A percentile compares a stretch with the other conserved stretches of the same genome.
Conservation (phyloP, 2,329 filamentous ascomycete genomes). For the Arthrocladium fulminans region DNA sequence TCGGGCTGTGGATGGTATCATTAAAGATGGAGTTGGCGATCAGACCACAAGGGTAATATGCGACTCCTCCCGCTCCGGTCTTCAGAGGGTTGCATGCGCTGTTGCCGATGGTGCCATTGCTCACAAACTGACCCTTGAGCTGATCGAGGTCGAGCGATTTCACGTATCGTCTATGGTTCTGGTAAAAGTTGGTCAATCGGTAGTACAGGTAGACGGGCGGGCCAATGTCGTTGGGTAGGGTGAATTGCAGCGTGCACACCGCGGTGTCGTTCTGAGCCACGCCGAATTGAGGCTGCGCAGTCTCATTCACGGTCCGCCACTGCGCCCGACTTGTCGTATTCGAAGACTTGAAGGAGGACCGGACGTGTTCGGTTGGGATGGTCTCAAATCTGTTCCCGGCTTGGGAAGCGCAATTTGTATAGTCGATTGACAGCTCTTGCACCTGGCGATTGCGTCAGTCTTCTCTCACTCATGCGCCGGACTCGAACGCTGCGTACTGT, state of each 20-base stretch:
- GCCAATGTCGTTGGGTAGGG: conserved; percentile 66
- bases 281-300: conserved; percentile 21
- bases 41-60: conserved; percentile 89
- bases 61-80: conserved; percentile 45
- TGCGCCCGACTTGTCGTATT: conserved; percentile 30
- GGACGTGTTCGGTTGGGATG: conserved; percentile 53
- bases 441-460: conserved; percentile 48
- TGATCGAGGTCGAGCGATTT: conserved; percentile 78
- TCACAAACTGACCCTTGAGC: conserved; percentile 62
- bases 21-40: conserved; percentile 98
- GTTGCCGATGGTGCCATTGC: conserved; percentile 50
- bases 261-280: conserved; percentile 30
- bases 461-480: background rate
- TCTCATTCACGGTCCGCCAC: conserved; percentile 23
- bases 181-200: conserved; percentile 93
- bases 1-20: conserved; percentile 67
- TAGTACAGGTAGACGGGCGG: conserved; percentile 91
- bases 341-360: conserved; percentile 61
- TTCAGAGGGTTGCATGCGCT: conserved; percentile 70
- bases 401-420: conserved; percentile 61
- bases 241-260: conserved; percentile 66
- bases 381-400: conserved; percentile 41
- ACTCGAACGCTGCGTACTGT: conserved; percentile 47
- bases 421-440: conserved; percentile 84
- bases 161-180: conserved; percentile 95